A percentile compares a stretch with the other conserved stretches of the same genome.
These are phyloP conservation scores for Polyporus tsugae DNA, from an alignment of 1,284 basidiomycete genomes.

Conservation along the genomic window DNA sequence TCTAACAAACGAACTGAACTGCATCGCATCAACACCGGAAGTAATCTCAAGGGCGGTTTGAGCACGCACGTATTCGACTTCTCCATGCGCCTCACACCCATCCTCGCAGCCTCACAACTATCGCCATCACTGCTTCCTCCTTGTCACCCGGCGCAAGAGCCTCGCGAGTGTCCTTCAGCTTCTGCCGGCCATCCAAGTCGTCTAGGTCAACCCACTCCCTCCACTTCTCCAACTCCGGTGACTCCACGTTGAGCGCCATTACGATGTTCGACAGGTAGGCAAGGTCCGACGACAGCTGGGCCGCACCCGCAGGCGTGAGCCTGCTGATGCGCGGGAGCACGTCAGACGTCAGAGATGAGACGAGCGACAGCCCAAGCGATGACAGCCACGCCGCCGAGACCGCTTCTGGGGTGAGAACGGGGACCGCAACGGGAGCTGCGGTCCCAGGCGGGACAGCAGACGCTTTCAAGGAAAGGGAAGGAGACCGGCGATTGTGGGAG, in stretches of 20 bases:
- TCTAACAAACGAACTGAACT: background rate
- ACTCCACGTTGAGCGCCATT: constrained; percentile 89
- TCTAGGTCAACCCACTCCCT: constrained; percentile 68
- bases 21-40: background rate
- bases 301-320: constrained; percentile 72
- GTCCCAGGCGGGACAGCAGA: constrained; percentile 37
- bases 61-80: background rate
- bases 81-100: constrained; percentile 21
- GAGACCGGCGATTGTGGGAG: constrained; percentile 46
- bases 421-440: constrained; percentile 38
- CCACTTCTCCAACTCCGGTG: constrained; percentile 78
- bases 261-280: constrained; percentile 92
- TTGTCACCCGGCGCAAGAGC: constrained; percentile 20
- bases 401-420: constrained; percentile 67
- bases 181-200: constrained; percentile 60
- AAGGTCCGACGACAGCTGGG: constrained; percentile 89
- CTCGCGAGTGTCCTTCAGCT: constrained; percentile 42
- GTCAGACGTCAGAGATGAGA: constrained; percentile 73
- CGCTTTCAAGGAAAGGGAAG: constrained; percentile 44
- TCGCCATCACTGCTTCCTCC: constrained; percentile 28
- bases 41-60: background rate
- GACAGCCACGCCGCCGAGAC: constrained; percentile 91
- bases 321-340: constrained; percentile 70
- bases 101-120: constrained; percentile 29
- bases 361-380: constrained; percentile 83